These are phyloP conservation scores for Corylus americana DNA, from an alignment of 306 rosid species.

Conservation along the genomic window DNA sequence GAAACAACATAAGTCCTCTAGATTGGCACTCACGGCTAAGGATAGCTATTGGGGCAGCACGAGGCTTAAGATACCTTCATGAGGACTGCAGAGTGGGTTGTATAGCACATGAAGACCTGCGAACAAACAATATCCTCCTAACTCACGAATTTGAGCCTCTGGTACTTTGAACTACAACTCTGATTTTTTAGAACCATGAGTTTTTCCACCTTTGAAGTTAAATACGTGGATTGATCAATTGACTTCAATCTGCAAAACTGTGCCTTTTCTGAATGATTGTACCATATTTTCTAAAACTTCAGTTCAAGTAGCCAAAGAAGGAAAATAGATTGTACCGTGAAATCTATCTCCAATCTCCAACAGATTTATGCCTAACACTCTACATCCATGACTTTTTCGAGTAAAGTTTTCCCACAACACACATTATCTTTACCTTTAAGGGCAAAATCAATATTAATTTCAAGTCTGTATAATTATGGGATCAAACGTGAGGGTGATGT, in stretches of 20 bases:
- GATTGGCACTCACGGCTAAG: slow-evolving; percentile 78
- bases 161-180: slow-evolving; percentile 41
- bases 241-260: not conserved
- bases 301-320: not conserved
- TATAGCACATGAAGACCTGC: slow-evolving; percentile 83
- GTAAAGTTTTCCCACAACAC: not conserved
- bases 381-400: too few species aligned
- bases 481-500: not conserved
- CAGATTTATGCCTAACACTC: too few species aligned
- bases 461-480: not conserved
- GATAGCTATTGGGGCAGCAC: slow-evolving; percentile 83
- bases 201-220: not conserved
- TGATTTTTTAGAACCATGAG: not conserved
- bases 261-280: not conserved
- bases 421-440: not conserved
- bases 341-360: too few species aligned
- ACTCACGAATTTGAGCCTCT: slow-evolving; percentile 93
- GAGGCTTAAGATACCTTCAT: slow-evolving; percentile 89
- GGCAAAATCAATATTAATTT: not conserved
- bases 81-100: slow-evolving; percentile 99
- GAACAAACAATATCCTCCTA: slow-evolving; percentile 86
- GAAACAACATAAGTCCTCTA: slow-evolving; percentile 42
- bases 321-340: too few species aligned
- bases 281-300: not conserved
- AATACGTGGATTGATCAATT: not conserved